Percentiles rank a stretch among this genome's conserved stretches.
Conservation (phyloP, 169 alveolate genomes). For the Plasmodium falciparum region DNA sequence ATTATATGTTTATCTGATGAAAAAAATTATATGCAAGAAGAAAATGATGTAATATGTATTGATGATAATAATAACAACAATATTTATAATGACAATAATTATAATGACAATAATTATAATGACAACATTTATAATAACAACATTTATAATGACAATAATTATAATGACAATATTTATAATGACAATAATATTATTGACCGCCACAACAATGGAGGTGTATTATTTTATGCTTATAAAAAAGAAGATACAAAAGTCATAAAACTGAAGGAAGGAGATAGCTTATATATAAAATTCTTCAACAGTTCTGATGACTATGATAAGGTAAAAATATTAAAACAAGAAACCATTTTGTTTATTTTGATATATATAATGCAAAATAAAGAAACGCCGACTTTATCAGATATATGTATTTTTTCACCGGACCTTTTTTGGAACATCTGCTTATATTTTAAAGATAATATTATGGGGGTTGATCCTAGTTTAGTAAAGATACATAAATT, state of each 20-base stretch:
- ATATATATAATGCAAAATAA: constrained; percentile 32
- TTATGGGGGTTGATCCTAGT: constrained; percentile 14
- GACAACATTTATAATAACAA: too few relatives aligned
- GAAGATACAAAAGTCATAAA: constrained; percentile 12
- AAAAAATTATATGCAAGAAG: too few relatives aligned
- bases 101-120: too few relatives aligned
- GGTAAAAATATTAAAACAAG: constrained; percentile 33
- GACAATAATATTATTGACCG: too few relatives aligned
- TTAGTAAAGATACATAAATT: constrained; percentile 21
- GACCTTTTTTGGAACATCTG: constrained; percentile 54
- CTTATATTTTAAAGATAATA: constrained; percentile 40
- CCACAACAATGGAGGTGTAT: neutral
- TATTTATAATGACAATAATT: too few relatives aligned
- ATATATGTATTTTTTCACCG: constrained; percentile 55
- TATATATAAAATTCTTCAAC: constrained; percentile 41
- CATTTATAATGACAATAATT: too few relatives aligned
- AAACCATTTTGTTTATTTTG: constrained; percentile 24
- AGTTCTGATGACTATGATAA: constrained; percentile 58
- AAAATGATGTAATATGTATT: too few relatives aligned
- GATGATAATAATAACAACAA: too few relatives aligned
- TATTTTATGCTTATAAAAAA: constrained; percentile 29
- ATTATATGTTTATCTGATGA: too few relatives aligned
- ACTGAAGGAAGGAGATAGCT: constrained; percentile 53
- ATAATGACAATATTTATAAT: too few relatives aligned
- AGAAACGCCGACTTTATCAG: constrained; percentile 23